Evolutionary conservation across 805 yeast genomes (phyloP).

Genomic region (Lachancea quebecensis): DNA sequence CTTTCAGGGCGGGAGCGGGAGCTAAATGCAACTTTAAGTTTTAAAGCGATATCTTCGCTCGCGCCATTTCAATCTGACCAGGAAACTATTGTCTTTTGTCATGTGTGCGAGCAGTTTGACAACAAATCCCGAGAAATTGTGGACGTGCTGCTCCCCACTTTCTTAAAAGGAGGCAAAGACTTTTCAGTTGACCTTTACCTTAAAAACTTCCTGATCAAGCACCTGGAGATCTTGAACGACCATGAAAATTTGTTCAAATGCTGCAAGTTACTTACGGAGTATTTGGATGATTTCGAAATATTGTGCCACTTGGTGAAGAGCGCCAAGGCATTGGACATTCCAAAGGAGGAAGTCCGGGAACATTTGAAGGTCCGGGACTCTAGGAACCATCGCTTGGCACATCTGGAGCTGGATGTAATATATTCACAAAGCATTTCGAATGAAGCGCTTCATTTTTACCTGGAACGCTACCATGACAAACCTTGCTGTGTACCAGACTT

Average conservation of each 20-base stretch:
- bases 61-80: conserved; percentile 53
- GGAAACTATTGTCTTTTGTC: conserved; percentile 55
- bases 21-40: conserved; percentile 55
- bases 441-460: conserved; percentile 36
- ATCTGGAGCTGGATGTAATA: conserved; percentile 38
- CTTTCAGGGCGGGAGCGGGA: conserved; percentile 39
- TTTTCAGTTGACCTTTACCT: conserved; percentile 52
- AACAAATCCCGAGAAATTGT: conserved; percentile 34
- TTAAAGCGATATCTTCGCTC: conserved; percentile 45
- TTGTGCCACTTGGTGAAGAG: conserved; percentile 36
- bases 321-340: conserved; percentile 51
- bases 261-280: conserved; percentile 38
- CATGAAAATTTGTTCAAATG: conserved; percentile 40
- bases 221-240: conserved; percentile 36
- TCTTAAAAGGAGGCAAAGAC: conserved; percentile 14
- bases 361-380: conserved; percentile 34
- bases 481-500: conserved; percentile 63
- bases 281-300: conserved; percentile 61
- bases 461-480: conserved; percentile 44
- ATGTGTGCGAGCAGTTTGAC: conserved; percentile 36
- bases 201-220: conserved; percentile 45
- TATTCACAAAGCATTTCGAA: conserved; percentile 17
- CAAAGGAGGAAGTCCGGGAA: conserved; percentile 34
- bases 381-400: conserved; percentile 53
- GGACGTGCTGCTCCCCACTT: conserved; percentile 27